Conservation (phyloP, 495 filamentous ascomycete species). For the Neurospora sp. region DNA sequence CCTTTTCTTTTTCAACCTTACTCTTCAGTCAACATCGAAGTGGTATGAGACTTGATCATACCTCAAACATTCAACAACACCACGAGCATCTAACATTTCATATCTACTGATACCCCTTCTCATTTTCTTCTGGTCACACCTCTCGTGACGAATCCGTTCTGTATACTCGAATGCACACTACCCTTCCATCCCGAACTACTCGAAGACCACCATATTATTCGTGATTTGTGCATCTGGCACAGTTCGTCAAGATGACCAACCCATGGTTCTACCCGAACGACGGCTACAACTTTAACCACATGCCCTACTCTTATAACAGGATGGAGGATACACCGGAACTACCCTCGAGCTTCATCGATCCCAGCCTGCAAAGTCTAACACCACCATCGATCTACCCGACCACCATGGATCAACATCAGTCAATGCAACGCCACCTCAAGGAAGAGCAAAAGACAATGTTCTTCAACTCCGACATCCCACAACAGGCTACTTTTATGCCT, state of each 20-base stretch:
- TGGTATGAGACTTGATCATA: background rate
- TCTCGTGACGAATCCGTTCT: background rate
- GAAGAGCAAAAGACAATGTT: constrained; percentile 16
- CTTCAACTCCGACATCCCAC: constrained; percentile 11
- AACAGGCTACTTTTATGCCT: constrained; percentile 5
- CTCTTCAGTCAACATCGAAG: background rate
- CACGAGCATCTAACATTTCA: background rate
- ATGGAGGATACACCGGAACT: background rate
- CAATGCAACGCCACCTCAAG: constrained; percentile 20
- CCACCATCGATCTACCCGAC: background rate
- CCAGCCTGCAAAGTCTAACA: constrained; percentile 9
- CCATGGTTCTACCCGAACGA: background rate
- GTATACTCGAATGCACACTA: background rate
- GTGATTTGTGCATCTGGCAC: background rate
- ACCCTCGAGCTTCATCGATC: constrained; percentile 9
- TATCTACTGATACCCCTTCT: background rate
- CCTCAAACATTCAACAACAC: background rate
- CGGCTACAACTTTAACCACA: background rate
- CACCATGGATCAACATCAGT: constrained; percentile 6
- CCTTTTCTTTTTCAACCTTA: background rate
- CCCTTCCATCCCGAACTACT: background rate
- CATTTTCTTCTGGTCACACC: background rate
- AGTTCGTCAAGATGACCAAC: background rate
- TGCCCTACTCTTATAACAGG: background rate
- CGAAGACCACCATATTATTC: background rate